Evolutionary conservation across 352 stramenopile species (phyloP), one percentile per base, ranked within the genome.

Genomic region (Aphanomyces euteiches): DNA sequence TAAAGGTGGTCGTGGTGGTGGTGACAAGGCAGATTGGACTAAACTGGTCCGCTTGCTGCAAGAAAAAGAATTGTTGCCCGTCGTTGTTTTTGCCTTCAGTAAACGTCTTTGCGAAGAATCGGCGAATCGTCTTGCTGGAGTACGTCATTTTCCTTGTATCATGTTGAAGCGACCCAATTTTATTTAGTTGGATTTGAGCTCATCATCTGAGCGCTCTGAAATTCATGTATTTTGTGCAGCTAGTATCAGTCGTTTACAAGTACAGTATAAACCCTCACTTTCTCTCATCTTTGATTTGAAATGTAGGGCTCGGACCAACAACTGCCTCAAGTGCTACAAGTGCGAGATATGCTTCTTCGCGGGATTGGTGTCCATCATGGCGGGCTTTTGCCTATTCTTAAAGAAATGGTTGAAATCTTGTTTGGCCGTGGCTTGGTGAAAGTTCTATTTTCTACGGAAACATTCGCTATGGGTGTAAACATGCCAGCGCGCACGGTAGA

Each of bases 291-390:
- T 28, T 2, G 2, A 28, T 28, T 28, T 28, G 28, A 28, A 28
- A 38, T 56, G 12, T 73, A 92, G 56, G 87, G 58, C 53, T 4
- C 45, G 8, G 67, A 79, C 75, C 50, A 68, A 48, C 39, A 72
- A 13, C 56, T 82, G 48, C 78, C 78, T 13, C 84, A 97, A 70
- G 82, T 96, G n/a, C 39, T 92, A 2, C 77, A 72, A 37, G 78
- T 96, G 10, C 81, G 77, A 47, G 84, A 96, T 54, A 92, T 99
- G 59, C 81, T 99, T 47, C 93, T 98, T 73, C 90, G 96, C 38
- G 98, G 98, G n/a, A 98, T 99, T 68, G 98, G 98, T n/a, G 98
- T 99, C 72, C 98, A 99, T 77, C 98, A 99, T 84, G 97, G 97
- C 67, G 98, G 98, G 61, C 77, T 99, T 47, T 79, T 99, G 41